Evolutionary conservation across 495 filamentous ascomycete species (phyloP).

Genomic region (Hypoxylon perforatum): DNA sequence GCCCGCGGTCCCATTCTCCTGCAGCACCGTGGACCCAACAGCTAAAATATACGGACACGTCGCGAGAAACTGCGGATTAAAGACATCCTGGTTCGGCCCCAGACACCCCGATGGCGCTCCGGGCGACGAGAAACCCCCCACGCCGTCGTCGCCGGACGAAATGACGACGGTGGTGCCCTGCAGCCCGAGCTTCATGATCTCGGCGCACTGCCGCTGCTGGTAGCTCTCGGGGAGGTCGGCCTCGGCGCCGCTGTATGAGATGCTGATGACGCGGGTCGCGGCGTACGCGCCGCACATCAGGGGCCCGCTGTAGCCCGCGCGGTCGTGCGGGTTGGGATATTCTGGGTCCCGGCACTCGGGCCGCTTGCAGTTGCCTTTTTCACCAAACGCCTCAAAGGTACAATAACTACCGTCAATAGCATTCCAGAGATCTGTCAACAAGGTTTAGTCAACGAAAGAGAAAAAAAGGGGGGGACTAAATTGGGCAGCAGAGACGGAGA

Average conservation of each 20-base stretch:
- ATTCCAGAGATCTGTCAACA: slow-evolving; percentile 61
- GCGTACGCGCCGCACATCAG: slow-evolving; percentile 68
- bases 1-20: slow-evolving; percentile 28
- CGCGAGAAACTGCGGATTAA: slow-evolving; percentile 47
- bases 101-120: slow-evolving; percentile 45
- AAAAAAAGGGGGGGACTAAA: not conserved
- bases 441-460: slow-evolving; percentile 54
- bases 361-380: slow-evolving; percentile 46
- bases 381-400: slow-evolving; percentile 56
- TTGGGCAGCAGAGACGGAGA: not conserved
- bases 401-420: slow-evolving; percentile 75
- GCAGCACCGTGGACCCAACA: slow-evolving; percentile 46
- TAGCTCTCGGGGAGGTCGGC: slow-evolving; percentile 49
- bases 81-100: slow-evolving; percentile 40
- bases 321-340: slow-evolving; percentile 64
- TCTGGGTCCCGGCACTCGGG: slow-evolving; percentile 56
- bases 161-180: slow-evolving; percentile 70
- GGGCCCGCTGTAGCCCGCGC: slow-evolving; percentile 65
- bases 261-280: slow-evolving; percentile 53
- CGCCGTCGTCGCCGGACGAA: slow-evolving; percentile 70
- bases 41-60: slow-evolving; percentile 46
- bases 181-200: slow-evolving; percentile 72
- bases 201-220: slow-evolving; percentile 53
- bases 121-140: slow-evolving; percentile 59
- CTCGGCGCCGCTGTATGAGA: slow-evolving; percentile 55